Conservation (phyloP, 106 monocot genomes). For the Apostasia ramifera region DNA sequence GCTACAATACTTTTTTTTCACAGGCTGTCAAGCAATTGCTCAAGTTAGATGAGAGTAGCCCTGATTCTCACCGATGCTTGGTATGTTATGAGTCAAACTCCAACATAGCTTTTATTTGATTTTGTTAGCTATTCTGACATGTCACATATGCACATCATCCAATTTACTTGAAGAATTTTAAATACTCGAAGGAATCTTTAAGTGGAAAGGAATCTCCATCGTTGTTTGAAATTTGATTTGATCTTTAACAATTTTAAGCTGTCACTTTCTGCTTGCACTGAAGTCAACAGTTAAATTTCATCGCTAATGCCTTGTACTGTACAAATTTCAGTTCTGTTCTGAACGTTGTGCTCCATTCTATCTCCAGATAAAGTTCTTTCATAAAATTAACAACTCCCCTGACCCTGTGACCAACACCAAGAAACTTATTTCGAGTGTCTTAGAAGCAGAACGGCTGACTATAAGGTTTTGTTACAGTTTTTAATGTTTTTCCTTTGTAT, state of each 20-base stretch:
- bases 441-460: constrained; percentile 64
- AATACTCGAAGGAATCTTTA: no score
- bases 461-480: constrained; percentile 47
- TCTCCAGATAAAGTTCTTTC: constrained; percentile 79
- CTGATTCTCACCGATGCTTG: constrained; percentile 85
- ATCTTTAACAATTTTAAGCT: no score
- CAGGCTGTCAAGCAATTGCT: constrained; percentile 85
- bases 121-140: no score
- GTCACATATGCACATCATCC: no score
- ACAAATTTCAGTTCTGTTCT: neutral
- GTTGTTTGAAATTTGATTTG: no score
- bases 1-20: neutral
- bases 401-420: constrained; percentile 67
- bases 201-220: no score
- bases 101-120: no score
- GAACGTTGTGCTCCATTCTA: neutral
- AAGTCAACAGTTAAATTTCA: no score
- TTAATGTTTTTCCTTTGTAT: neutral
- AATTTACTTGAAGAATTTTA: no score
- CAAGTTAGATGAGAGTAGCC: constrained; percentile 59
- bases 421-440: constrained; percentile 72
- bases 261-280: no score
- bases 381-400: constrained; percentile 48
- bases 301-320: no score
- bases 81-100: constrained; percentile 24